Evolutionary conservation across 169 alveolate species (phyloP).

Genomic region (Plasmodium gonderi): DNA sequence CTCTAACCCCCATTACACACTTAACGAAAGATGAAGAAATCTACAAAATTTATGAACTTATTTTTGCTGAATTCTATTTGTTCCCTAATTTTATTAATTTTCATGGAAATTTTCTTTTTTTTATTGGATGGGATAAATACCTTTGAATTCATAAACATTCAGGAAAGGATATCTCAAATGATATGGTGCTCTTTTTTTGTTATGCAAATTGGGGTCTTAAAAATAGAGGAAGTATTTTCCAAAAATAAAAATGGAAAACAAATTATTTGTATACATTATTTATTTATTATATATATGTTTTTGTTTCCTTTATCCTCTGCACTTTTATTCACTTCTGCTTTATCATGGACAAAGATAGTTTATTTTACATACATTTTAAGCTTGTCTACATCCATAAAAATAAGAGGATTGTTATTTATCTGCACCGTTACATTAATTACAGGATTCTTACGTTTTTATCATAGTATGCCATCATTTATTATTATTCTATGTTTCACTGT

Average conservation of each 20-base stretch:
- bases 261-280: constrained; percentile 13
- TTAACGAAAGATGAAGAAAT: constrained; percentile 34
- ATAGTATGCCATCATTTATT: not conserved
- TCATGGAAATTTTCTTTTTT: constrained; percentile 55
- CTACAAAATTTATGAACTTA: constrained; percentile 17
- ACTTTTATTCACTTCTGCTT: constrained; percentile 52
- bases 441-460: constrained; percentile 40
- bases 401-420: constrained; percentile 17
- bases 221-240: constrained; percentile 64
- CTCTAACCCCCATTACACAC: not conserved
- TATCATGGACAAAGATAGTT: constrained; percentile 62
- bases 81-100: constrained; percentile 32
- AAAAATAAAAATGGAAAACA: constrained; percentile 1
- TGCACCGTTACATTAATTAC: constrained; percentile 18
- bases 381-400: constrained; percentile 46
- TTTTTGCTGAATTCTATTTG: constrained; percentile 46
- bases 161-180: constrained; percentile 50
- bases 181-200: constrained; percentile 54
- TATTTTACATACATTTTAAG: constrained; percentile 41
- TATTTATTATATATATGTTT: constrained; percentile 34
- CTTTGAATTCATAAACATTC: constrained; percentile 33
- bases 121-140: constrained; percentile 69
- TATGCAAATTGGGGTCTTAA: constrained; percentile 33
- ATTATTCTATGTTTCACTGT: constrained; percentile 12
- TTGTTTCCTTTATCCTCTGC: constrained; percentile 41